These are phyloP conservation scores for Cucurbita pepo DNA, from an alignment of 306 rosid species.

Conservation along the genomic window DNA sequence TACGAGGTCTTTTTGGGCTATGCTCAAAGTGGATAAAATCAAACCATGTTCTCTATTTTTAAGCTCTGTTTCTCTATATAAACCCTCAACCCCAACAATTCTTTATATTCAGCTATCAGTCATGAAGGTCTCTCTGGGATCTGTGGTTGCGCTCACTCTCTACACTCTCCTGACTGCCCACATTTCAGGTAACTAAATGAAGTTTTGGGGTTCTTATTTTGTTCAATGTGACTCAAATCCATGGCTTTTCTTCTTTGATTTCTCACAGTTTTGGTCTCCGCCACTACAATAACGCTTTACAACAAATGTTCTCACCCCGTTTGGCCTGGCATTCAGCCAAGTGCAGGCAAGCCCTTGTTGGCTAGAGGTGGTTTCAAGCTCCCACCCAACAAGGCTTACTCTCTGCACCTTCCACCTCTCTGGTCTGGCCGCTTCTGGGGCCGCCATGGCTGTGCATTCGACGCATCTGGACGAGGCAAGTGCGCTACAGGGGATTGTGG, in stretches of 20 bases:
- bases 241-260: not conserved
- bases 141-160: conserved; percentile 21
- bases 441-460: conserved; percentile 83
- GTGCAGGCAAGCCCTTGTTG: conserved; percentile 65
- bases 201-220: not conserved
- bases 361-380: conserved; percentile 86
- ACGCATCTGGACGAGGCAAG: conserved; percentile 54
- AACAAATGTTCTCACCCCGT: conserved; percentile 82
- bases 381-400: conserved; percentile 33
- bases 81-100: not conserved
- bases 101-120: not conserved
- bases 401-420: conserved; percentile 52
- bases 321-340: conserved; percentile 89
- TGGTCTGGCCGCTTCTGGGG: conserved; percentile 99
- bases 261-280: conserved; percentile 10
- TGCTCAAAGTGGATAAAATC: too few relatives aligned
- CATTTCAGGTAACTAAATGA: conserved; percentile 20
- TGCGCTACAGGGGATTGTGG: conserved; percentile 98
- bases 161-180: conserved; percentile 12
- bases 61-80: conserved; percentile 8
- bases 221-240: not conserved
- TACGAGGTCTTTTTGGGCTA: too few relatives aligned
- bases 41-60: too few relatives aligned
- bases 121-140: conserved; percentile 20
- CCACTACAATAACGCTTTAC: conserved; percentile 26